A percentile compares a stretch with the other conserved stretches of the same genome.
Conservation (phyloP, 331 rosid species). For the Prunus yedoensis region DNA sequence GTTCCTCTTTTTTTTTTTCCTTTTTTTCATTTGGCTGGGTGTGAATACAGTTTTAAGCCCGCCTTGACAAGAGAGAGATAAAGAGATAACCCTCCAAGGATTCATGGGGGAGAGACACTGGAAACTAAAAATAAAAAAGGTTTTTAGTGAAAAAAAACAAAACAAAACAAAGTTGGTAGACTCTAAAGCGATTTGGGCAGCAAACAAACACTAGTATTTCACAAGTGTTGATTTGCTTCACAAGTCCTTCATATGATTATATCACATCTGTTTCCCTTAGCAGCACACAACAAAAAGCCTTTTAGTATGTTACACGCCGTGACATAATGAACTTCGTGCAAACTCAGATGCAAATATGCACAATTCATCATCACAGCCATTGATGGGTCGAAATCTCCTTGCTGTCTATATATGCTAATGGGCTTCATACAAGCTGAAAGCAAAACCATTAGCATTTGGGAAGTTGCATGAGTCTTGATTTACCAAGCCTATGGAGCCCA, state of each 20-base stretch:
- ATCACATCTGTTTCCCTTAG: too few relatives aligned
- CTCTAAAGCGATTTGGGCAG: background rate
- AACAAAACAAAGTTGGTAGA: background rate
- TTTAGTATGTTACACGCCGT: background rate
- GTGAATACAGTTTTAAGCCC: constrained; percentile 6
- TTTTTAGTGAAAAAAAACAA: background rate
- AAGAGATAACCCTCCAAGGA: background rate
- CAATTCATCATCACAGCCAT: too few relatives aligned
- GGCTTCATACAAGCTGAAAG: background rate
- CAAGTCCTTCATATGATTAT: too few relatives aligned
- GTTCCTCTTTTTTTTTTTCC: background rate
- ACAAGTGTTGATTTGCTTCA: background rate
- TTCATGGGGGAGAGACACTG: background rate
- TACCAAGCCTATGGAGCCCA: background rate
- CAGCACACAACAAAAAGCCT: background rate
- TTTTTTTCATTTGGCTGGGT: too few relatives aligned
- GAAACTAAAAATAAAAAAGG: background rate
- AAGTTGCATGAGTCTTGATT: background rate
- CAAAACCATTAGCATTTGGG: background rate
- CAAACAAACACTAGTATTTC: background rate
- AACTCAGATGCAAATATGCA: background rate
- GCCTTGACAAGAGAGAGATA: background rate
- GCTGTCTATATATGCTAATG: background rate
- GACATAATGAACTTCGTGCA: background rate
- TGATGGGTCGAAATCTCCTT: too few relatives aligned